phyloP scores from a whole-genome alignment of 331 rosid species.

The Cucumis variabilis region DNA sequence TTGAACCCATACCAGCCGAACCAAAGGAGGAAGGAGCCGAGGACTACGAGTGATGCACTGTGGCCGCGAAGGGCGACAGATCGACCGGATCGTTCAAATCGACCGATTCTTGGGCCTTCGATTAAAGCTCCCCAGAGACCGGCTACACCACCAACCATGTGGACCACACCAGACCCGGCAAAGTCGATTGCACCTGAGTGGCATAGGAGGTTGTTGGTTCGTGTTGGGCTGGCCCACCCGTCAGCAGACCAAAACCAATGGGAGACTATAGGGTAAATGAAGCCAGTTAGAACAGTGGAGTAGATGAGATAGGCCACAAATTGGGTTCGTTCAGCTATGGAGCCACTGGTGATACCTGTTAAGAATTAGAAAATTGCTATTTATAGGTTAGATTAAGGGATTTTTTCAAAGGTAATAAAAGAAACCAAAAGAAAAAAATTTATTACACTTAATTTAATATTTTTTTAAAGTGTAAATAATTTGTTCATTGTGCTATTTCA shows the following conservation, averaged over 20 bases:
- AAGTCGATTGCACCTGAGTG: slow-evolving; percentile 73
- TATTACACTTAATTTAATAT: too few relatives aligned
- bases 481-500: too few relatives aligned
- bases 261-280: slow-evolving; percentile 74
- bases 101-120: slow-evolving; percentile 85
- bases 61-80: slow-evolving; percentile 73
- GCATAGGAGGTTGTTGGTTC: slow-evolving; percentile 36
- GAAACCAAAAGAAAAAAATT: too few relatives aligned
- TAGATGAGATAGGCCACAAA: slow-evolving; percentile 78
- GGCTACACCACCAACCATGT: slow-evolving; percentile 86
- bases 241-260: slow-evolving; percentile 82
- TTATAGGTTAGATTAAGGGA: too few relatives aligned
- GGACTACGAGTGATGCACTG: slow-evolving; percentile 70
- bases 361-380: not conserved
- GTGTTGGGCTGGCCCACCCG: slow-evolving; percentile 80
- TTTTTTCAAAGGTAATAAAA: too few relatives aligned
- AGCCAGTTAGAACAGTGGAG: slow-evolving; percentile 73
- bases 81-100: slow-evolving; percentile 62
- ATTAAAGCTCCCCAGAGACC: slow-evolving; percentile 82
- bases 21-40: slow-evolving; percentile 80
- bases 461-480: too few relatives aligned
- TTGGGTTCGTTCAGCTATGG: slow-evolving; percentile 84
- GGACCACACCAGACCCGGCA: slow-evolving; percentile 75
- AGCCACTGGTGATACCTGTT: slow-evolving; percentile 66
- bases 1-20: slow-evolving; percentile 93